phyloP scores from a whole-genome alignment of 768 basidiomycete species.

The Dentipellis fragilis region DNA sequence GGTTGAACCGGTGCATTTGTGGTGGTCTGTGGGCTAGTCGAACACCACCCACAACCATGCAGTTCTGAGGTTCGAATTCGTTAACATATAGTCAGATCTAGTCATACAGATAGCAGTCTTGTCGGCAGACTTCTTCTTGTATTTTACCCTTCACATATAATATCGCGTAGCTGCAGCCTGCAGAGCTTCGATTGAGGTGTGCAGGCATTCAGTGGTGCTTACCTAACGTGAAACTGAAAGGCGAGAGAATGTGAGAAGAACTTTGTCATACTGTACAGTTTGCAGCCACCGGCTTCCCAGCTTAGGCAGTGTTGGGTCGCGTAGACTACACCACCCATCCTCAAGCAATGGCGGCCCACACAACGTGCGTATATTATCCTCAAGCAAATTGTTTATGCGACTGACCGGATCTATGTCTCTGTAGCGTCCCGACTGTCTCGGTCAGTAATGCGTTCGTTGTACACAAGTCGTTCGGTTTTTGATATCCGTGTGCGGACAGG shows the following conservation, averaged over 20 bases:
- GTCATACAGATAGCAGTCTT: too few relatives aligned
- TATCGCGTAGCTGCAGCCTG: too few relatives aligned
- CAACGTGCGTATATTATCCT: slow-evolving; percentile 33
- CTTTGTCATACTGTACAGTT: slow-evolving; percentile 28
- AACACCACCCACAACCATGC: background rate
- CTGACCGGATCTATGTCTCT: slow-evolving; percentile 4
- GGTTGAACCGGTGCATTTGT: slow-evolving; percentile 55
- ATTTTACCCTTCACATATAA: too few relatives aligned
- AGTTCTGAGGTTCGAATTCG: too few relatives aligned
- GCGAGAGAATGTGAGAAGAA: slow-evolving; percentile 15
- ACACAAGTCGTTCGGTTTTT: slow-evolving; percentile 3
- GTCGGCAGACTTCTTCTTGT: too few relatives aligned
- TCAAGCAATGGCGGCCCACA: slow-evolving; percentile 42
- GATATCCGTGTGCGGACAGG: slow-evolving; percentile 29
- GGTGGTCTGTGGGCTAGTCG: slow-evolving; percentile 47
- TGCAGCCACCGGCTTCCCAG: slow-evolving; percentile 26
- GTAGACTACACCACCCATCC: slow-evolving; percentile 19
- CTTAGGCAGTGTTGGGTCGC: slow-evolving; percentile 11
- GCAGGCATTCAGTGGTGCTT: too few relatives aligned
- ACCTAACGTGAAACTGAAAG: background rate
- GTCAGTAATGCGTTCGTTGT: slow-evolving; percentile 21
- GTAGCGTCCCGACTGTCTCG: slow-evolving; percentile 38
- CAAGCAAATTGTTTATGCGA: background rate
- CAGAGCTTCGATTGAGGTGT: too few relatives aligned
- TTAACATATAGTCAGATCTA: too few relatives aligned